A percentile compares a stretch with the other conserved stretches of the same genome.
Evolutionary conservation across 2,329 filamentous ascomycete genomes (phyloP).

Genomic region (Venturia aucupariae): DNA sequence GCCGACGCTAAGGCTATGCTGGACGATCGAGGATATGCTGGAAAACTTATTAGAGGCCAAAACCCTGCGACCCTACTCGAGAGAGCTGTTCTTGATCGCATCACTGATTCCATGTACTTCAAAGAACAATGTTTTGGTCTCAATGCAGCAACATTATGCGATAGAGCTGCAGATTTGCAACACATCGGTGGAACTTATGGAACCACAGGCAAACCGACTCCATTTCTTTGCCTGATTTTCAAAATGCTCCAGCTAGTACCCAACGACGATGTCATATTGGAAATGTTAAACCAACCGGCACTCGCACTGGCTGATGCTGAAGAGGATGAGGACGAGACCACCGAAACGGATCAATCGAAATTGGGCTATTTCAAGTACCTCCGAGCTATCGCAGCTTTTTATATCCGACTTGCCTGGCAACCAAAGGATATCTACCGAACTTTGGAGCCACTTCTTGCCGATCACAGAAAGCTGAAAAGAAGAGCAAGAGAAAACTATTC

Average conservation of each 20-base stretch:
- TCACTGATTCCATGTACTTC: conserved; percentile 93
- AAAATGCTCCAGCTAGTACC: conserved; percentile 88
- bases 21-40: conserved; percentile 78
- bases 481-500: conserved; percentile 64
- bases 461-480: conserved; percentile 73
- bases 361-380: conserved; percentile 59
- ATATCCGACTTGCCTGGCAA: conserved; percentile 78
- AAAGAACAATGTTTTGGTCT: conserved; percentile 97
- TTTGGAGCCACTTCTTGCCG: conserved; percentile 74
- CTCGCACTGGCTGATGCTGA: conserved; percentile 54
- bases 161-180: conserved; percentile 75
- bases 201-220: conserved; percentile 72
- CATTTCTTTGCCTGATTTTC: conserved; percentile 89
- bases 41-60: conserved; percentile 71
- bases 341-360: conserved; percentile 16
- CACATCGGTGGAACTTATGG: conserved; percentile 87
- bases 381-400: conserved; percentile 81
- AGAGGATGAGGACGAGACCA: conserved; percentile 50
- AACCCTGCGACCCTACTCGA: conserved; percentile 96
- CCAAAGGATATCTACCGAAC: conserved; percentile 70
- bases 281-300: conserved; percentile 54
- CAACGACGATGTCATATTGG: conserved; percentile 63
- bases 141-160: conserved; percentile 71
- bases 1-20: conserved; percentile 71
- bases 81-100: conserved; percentile 89